Evolutionary conservation across 805 yeast genomes (phyloP), one percentile per base, ranked within the genome.

Genomic region (Grigorovia jiainica): DNA sequence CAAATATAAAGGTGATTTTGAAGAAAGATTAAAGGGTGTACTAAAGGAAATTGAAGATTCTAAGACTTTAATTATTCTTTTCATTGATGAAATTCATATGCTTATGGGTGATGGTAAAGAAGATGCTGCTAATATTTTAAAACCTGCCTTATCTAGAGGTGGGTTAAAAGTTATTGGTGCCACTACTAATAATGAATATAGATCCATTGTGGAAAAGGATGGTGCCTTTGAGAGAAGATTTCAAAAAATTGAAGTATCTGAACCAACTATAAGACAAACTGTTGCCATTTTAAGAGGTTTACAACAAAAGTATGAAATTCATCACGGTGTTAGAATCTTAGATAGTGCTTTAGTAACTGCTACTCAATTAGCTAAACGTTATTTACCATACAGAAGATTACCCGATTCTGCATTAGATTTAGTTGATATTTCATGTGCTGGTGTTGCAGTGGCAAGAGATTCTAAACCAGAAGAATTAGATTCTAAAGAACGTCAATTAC

Each of bases 161-260:
- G 75, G 83, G 40, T 77, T 92, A 58, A 97, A 92, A 65, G 95
- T 97, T 65, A 89, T 89, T 59, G 98, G 98, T 69, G 98, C 98
- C 21, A 92, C 98, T 21, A 92, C 98, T 1, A 81, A 87, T 54
- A 82, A 82, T 43, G 98, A 92, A 68, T 92, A 92, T 71, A 77
- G 97, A 59, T 81, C 87, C 58, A 79, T 82, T 58, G 80, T 92
- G 46, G 87, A 92, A 60, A 90, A 90, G 64, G 98, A 92, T 65
- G 98, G 96, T 63, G 98, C 98, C 1, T 90, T 92, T 62, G 98
- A 90, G 66, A 84, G 98, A 73, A 79, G 98, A 63, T 92, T 92
- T 76, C 98, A 92, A 48, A 87, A 87, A 62, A 86, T 92, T 54
- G 97, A 90, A 58, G 97, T 92, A 27, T 84, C 83, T 38, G 98